Evolutionary conservation across 805 yeast genomes (phyloP).

Genomic region (Candida golubevii): DNA sequence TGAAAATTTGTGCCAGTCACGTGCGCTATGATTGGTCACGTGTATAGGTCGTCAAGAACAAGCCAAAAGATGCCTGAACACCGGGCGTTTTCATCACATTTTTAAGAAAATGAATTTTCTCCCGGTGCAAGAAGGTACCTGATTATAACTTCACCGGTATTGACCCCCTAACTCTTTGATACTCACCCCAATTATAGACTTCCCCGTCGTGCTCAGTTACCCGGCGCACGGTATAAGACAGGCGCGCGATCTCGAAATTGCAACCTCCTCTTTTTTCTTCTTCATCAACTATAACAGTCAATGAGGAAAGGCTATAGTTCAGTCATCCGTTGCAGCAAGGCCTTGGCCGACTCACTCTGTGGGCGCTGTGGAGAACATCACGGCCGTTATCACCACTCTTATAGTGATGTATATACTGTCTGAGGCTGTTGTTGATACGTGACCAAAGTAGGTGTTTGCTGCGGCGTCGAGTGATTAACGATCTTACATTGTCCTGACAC

Average conservation of each 20-base stretch:
- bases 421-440: conserved; percentile 33
- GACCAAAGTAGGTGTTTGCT: no score
- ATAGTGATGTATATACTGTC: conserved; percentile 36
- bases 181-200: background rate
- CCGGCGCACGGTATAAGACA: conserved; percentile 8
- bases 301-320: conserved; percentile 45
- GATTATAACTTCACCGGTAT: no score
- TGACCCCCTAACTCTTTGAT: no score
- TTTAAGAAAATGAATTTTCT: no score
- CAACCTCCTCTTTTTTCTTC: conserved; percentile 15
- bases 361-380: conserved; percentile 56
- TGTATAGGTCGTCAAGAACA: no score
- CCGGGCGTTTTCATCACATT: no score
- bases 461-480: no score
- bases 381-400: conserved; percentile 46
- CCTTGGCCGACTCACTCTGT: conserved; percentile 18
- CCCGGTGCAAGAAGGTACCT: no score
- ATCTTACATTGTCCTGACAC: no score
- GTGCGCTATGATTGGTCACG: no score
- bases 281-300: conserved; percentile 56
- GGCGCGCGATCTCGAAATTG: background rate
- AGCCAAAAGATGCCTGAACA: no score
- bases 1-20: no score
- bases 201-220: conserved; percentile 2
- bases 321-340: conserved; percentile 37